Conservation (phyloP, 2,329 filamentous ascomycete species). For the Stylonectria norvegica region DNA sequence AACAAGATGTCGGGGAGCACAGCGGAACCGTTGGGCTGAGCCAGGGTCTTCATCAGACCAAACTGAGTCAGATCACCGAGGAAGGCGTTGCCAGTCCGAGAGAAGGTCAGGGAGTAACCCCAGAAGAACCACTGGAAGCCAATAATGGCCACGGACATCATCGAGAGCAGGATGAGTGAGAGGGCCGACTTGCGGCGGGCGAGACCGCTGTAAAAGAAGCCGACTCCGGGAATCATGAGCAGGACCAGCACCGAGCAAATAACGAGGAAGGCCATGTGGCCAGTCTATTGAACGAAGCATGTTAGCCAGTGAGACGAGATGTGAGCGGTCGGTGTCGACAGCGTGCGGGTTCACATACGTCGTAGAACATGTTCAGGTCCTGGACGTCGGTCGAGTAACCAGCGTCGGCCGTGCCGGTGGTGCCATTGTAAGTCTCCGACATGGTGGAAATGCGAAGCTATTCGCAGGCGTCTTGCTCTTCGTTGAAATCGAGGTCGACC, state of each 20-base stretch:
- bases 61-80: conserved; percentile 80
- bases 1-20: conserved; percentile 80
- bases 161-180: conserved; percentile 78
- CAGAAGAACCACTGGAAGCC: conserved; percentile 96
- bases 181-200: conserved; percentile 86
- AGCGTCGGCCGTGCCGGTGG: conserved; percentile 44
- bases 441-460: conserved; percentile 22
- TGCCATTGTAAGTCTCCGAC: conserved; percentile 49
- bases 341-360: conserved; percentile 47
- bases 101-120: conserved; percentile 85
- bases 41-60: conserved; percentile 75
- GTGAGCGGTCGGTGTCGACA: too few relatives aligned
- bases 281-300: conserved; percentile 49
- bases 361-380: conserved; percentile 84
- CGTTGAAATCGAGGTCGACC: conserved; percentile 1
- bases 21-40: conserved; percentile 66
- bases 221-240: conserved; percentile 90
- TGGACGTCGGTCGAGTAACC: conserved; percentile 50
- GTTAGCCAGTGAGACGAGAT: background rate
- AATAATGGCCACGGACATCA: conserved; percentile 76
- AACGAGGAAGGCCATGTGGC: conserved; percentile 80
- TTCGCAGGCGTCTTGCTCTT: conserved; percentile 3
- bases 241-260: conserved; percentile 74
- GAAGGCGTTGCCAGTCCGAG: conserved; percentile 72
- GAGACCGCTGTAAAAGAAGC: conserved; percentile 91